phyloP scores from a whole-genome alignment of 108 stramenopile genomes.

The Hondaea fermentalgiana region DNA sequence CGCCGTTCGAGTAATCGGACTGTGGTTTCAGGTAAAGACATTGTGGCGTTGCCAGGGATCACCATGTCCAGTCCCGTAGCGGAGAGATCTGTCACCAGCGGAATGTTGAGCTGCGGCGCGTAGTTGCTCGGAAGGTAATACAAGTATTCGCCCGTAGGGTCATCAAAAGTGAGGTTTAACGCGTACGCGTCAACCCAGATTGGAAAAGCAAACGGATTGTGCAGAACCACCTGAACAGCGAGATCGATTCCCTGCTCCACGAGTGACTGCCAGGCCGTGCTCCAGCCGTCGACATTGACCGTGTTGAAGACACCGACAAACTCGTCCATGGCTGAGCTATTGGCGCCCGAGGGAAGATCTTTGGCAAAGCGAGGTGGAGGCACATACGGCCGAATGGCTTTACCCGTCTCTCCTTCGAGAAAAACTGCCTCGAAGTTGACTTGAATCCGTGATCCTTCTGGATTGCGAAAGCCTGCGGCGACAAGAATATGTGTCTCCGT shows the following conservation, averaged over 20 bases:
- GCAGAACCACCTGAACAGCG: not conserved
- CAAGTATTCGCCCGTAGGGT: not conserved
- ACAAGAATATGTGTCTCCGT: not conserved
- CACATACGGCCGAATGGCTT: not conserved
- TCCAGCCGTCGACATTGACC: constrained; percentile 2
- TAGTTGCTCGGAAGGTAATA: not conserved
- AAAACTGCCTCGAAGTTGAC: not conserved
- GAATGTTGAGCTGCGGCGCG: not conserved
- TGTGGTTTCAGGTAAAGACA: not conserved
- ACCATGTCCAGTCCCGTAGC: not conserved
- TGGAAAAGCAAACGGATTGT: not conserved
- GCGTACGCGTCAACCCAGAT: not conserved
- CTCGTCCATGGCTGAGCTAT: not conserved
- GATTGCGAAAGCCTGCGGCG: not conserved
- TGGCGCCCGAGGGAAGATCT: not conserved
- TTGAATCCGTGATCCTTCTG: not conserved
- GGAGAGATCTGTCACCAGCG: not conserved
- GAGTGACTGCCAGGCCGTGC: not conserved
- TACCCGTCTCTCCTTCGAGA: not conserved
- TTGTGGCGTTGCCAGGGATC: not conserved
- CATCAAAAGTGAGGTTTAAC: not conserved
- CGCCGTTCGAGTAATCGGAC: not conserved
- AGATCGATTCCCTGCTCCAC: not conserved
- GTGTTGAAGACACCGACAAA: not conserved
- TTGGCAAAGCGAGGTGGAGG: not conserved